Evolutionary conservation across 805 yeast species (phyloP), one percentile per base, ranked within the genome.

Genomic region (Lachancea meyersii): DNA sequence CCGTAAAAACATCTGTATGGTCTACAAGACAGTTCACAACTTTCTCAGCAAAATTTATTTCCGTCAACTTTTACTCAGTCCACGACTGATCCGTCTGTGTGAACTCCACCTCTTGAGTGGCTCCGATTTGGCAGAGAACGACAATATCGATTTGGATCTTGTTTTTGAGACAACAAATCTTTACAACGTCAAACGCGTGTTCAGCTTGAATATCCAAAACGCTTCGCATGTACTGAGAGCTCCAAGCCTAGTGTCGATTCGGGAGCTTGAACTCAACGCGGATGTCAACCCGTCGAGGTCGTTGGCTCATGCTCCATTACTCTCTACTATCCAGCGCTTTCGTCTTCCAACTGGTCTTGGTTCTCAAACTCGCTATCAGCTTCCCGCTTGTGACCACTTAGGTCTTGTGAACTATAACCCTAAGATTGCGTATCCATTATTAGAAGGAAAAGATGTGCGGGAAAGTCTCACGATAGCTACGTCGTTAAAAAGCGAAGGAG

Each of bases 41-140:
- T 58, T 48, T 34, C 35, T 60, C 21, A 57, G 61, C 40, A 52
- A 53, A 37, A 32, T 60, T 31, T 58, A 60, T 41, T 58, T 60
- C 23, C 50, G 54, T 4, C 57, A 51, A 35, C 44, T 59, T 23
- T 34, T 43, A 14, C 34, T 41, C 23, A 39, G 39, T 10, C 31
- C 24, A 8, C 22, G 40, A 11, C 35, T 24, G 14, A 31, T 59
- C 17, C 31, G 40, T 3, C 38, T 60, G 21, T 47, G 57, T 37
- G 64, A 60, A 35, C 38, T 60, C 17, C 58, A 60, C 45, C 38
- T 58, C 1, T 31, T 54, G 20, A 63, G 63, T 7, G 48, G 47
- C 40, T 21, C 30, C 2, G 3, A 31, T 2, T 26, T 28, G n/a
- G 20, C 23, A 14, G 23, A 21, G 11, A 35, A 37, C n/a, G 42